Base-by-base conservation (phyloP, 305 asterid species). In the Fraxinus paxiana region DNA sequence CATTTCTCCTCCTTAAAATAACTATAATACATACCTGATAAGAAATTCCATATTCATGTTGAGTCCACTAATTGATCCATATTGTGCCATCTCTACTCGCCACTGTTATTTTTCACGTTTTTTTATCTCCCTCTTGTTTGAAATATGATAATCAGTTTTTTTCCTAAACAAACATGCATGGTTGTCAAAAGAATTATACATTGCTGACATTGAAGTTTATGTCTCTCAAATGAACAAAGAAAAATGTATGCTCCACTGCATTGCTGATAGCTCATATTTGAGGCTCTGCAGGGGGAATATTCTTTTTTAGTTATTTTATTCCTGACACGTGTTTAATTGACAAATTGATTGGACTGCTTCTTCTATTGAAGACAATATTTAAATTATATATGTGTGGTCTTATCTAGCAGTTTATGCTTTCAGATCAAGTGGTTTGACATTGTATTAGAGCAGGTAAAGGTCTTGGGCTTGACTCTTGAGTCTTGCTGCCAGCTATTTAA, bases 201-300 rank as follows among this genome's bases (percentile, higher is more conserved):
- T 67, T 26, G 70, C 37, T 67, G 10, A 67, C 73, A 13, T 30
- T 65, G 73, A 65, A 65, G 20, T 65, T 65, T 28, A 13, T 65
- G 70, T 34, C 6, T 30, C 41, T 74, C 43, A 79, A 73, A 75
- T 75, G 61, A 63, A 18, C 28, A 31, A 61, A 22, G 30, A 9
- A 83, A 56, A 80, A 17, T 71, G 46, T 33, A 46, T 83, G 15
- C 41, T 17, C 48, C 54, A 61, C 73, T 13, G 31, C 15, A 20
- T 61, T 20, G 70, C 13, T 20, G 70, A 59, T 59, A 8, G 31
- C 73, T 48, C 51, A 67, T 30, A 41, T 51, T 73, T n/a, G 46
- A 72, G 56, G 77, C 59, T 38, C 56, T 76, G 24, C 41, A 17
- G 20, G 54, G 54, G 56, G 33, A 28, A n/a, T 63, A 37, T 77